Evolutionary conservation across 768 basidiomycete species (phyloP).

Genomic region (Leccinum rimulosum): DNA sequence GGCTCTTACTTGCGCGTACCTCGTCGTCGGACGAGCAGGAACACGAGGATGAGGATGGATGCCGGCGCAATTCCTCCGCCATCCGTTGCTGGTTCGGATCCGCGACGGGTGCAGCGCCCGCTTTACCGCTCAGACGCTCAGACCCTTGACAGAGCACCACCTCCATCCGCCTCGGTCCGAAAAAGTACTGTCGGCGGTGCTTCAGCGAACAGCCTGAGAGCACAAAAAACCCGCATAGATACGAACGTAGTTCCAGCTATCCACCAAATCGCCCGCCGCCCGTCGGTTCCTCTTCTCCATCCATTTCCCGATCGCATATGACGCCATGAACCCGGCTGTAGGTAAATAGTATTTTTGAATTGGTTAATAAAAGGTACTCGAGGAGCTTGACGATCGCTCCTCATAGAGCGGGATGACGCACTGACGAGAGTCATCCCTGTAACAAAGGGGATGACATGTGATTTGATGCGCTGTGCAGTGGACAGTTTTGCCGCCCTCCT

Average conservation of each 20-base stretch:
- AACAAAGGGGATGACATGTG: constrained; percentile 30
- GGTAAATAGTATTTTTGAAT: no score
- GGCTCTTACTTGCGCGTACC: neutral
- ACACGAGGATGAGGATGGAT: neutral
- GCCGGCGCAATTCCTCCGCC: constrained; percentile 18
- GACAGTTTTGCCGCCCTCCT: constrained; percentile 35
- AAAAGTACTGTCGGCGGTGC: constrained; percentile 40
- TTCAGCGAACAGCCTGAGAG: neutral
- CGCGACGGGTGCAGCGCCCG: constrained; percentile 19
- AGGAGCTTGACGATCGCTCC: no score
- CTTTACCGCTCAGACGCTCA: constrained; percentile 27
- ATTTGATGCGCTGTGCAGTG: constrained; percentile 31
- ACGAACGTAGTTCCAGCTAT: constrained; percentile 51
- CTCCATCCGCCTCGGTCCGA: constrained; percentile 44
- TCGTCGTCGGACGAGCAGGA: neutral
- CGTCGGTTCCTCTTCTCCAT: constrained; percentile 38
- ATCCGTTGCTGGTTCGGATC: constrained; percentile 21
- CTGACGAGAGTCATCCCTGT: constrained; percentile 29
- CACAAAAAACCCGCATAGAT: neutral
- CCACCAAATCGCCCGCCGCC: constrained; percentile 41
- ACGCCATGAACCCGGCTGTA: constrained; percentile 20
- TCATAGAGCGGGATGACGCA: constrained; percentile 1
- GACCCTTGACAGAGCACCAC: constrained; percentile 35
- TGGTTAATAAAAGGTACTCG: no score
- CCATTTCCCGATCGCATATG: constrained; percentile 15